Conservation (phyloP, 768 basidiomycete species). For the Boletus pseudo-olivaceus region DNA sequence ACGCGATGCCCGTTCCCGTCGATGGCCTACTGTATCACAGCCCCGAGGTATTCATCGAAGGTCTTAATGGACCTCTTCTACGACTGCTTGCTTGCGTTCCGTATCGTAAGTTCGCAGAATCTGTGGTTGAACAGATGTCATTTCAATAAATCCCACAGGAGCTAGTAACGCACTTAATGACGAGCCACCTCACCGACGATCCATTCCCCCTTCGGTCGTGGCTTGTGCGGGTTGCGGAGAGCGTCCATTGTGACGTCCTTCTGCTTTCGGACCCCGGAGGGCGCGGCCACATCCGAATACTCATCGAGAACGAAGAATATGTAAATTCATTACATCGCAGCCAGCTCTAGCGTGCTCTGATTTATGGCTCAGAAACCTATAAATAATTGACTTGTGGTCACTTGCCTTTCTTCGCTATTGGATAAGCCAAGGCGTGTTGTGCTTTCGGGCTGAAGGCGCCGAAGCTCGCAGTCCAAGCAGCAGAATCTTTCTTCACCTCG, state of each 20-base stretch:
- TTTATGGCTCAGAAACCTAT: background rate
- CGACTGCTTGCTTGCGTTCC: background rate
- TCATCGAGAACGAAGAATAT: constrained; percentile 51
- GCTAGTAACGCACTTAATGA: constrained; percentile 4
- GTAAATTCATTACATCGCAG: constrained; percentile 52
- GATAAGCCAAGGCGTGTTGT: constrained; percentile 14
- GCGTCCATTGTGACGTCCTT: constrained; percentile 23
- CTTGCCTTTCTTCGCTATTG: constrained; percentile 10
- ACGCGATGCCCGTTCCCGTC: constrained; percentile 17
- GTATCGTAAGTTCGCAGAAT: constrained; percentile 12
- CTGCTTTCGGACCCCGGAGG: constrained; percentile 25
- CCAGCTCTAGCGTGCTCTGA: constrained; percentile 29
- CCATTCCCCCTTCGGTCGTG: constrained; percentile 16
- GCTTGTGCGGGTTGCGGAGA: constrained; percentile 8
- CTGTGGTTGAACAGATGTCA: background rate
- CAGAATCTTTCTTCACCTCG: constrained; percentile 7
- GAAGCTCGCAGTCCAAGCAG: constrained; percentile 9
- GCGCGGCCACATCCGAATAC: constrained; percentile 41
- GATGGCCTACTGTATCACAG: constrained; percentile 1
- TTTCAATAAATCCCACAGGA: background rate
- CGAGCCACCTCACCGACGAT: constrained; percentile 12
- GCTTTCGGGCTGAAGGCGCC: constrained; percentile 8
- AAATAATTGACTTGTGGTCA: background rate
- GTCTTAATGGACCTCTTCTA: constrained; percentile 3
- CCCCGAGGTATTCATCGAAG: background rate